phyloP scores from a whole-genome alignment of 2,329 filamentous ascomycete species.

The Hypoxylon sp. region DNA sequence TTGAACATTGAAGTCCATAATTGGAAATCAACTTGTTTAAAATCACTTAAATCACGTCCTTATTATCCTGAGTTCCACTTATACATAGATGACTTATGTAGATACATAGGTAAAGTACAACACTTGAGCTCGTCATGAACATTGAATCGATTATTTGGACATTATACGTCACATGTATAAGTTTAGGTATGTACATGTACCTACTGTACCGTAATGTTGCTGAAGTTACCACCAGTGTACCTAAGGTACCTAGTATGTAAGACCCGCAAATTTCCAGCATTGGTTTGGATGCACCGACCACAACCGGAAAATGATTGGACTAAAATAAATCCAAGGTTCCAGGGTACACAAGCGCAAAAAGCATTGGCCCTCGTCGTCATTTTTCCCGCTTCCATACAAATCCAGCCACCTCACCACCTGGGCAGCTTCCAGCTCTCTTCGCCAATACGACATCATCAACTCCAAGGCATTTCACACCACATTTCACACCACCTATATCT shows the following conservation, averaged over 20 bases:
- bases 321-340: constrained; percentile 10
- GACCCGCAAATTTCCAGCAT: constrained; percentile 14
- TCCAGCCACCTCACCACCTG: constrained; percentile 50
- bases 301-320: constrained; percentile 3
- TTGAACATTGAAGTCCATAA: neutral
- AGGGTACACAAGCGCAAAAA: constrained; percentile 13
- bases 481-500: constrained; percentile 27
- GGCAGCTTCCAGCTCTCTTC: constrained; percentile 42
- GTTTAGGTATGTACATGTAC: neutral
- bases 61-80: too few species aligned
- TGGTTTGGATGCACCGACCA: constrained; percentile 35
- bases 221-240: neutral
- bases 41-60: neutral
- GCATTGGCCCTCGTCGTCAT: constrained; percentile 44
- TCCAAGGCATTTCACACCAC: constrained; percentile 17
- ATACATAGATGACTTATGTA: neutral
- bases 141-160: neutral
- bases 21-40: neutral
- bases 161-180: neutral
- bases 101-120: neutral
- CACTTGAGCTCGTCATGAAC: neutral
- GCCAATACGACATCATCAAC: constrained; percentile 38
- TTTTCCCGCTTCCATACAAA: constrained; percentile 45
- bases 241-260: neutral
- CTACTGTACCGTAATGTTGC: neutral